These are phyloP conservation scores for Schizothecium vesticola DNA, from an alignment of 495 filamentous ascomycete genomes.

Conservation along the genomic window DNA sequence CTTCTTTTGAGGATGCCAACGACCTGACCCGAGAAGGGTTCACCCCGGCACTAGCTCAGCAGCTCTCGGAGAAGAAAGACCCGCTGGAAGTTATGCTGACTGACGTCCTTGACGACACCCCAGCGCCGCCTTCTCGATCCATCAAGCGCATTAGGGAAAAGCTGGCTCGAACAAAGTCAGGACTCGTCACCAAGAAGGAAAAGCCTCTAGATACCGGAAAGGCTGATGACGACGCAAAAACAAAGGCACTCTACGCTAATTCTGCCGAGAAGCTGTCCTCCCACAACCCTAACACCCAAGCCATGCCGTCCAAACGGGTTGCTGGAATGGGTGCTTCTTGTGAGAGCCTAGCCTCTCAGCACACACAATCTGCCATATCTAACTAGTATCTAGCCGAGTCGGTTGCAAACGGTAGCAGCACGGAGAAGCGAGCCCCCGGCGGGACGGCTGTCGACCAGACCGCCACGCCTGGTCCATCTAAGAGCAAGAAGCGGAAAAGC, in stretches of 20 bases:
- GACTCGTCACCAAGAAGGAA: neutral
- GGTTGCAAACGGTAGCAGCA: neutral
- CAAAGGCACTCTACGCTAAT: neutral
- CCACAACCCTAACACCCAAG: neutral
- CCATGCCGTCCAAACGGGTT: neutral
- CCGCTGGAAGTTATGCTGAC: neutral
- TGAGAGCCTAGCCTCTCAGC: neutral
- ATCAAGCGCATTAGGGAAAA: neutral
- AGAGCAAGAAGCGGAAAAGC: neutral
- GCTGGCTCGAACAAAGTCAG: neutral
- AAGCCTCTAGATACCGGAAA: neutral
- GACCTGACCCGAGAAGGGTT: neutral
- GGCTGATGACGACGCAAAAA: neutral
- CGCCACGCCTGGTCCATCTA: neutral
- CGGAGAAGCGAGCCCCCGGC: neutral
- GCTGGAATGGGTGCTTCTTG: neutral
- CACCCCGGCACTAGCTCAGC: neutral
- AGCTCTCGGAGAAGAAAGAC: neutral
- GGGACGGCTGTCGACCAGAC: neutral
- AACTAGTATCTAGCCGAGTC: neutral
- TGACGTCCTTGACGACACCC: neutral
- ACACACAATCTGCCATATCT: neutral
- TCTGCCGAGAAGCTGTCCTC: neutral
- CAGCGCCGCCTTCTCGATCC: neutral
- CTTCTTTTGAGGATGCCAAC: neutral